Evolutionary conservation across 306 rosid genomes (phyloP).

Genomic region (Cucurbita ficifolia): DNA sequence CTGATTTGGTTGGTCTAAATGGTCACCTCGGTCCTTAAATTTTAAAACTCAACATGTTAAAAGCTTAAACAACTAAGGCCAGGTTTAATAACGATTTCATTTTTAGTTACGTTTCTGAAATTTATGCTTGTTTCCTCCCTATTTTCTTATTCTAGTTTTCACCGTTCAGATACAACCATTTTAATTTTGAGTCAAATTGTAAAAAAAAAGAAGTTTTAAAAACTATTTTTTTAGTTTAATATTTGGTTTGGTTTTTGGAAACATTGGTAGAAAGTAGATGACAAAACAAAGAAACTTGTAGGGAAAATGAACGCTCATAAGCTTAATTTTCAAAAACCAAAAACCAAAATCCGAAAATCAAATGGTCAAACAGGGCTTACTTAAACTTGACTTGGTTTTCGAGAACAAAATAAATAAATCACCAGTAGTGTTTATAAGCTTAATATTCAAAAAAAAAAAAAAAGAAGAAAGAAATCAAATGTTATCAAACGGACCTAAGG

Average conservation of each 20-base stretch:
- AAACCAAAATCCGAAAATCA: too few species aligned
- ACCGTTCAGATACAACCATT: neutral
- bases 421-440: too few species aligned
- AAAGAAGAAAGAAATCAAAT: too few species aligned
- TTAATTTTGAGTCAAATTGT: neutral
- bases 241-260: neutral
- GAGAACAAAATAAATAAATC: neutral
- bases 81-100: too few species aligned
- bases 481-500: too few species aligned
- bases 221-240: neutral
- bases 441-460: too few species aligned
- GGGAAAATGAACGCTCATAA: too few species aligned
- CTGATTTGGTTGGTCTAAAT: neutral
- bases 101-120: too few species aligned
- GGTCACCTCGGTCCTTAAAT: neutral
- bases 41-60: neutral
- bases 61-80: neutral
- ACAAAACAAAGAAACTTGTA: too few species aligned
- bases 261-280: neutral
- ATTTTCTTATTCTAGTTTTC: neutral
- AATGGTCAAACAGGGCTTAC: neutral
- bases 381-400: neutral
- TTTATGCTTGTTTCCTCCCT: neutral
- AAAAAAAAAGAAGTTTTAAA: neutral
- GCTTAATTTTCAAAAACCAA: neutral